Evolutionary conservation across 2,329 filamentous ascomycete genomes (phyloP), one percentile per base, ranked within the genome.

Genomic region (Ascochyta fabae): DNA sequence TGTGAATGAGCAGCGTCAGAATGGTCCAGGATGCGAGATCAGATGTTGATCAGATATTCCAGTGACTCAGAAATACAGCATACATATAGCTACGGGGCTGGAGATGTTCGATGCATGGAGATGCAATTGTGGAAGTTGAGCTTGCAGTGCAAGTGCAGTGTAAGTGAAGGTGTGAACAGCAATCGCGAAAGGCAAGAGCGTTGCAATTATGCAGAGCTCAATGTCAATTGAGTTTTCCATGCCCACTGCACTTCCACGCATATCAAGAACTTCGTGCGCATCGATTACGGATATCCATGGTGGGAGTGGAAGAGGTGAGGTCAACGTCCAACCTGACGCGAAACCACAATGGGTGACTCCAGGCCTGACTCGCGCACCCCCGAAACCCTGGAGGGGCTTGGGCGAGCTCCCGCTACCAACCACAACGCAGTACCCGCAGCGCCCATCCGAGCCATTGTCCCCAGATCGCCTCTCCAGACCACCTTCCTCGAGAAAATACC

Each of bases 281-380:
- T 50, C n/a, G 4, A 24, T 27, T 16, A 8, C 12, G 26, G 24
- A 4, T 6, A 10, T 49, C 43, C 42, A 24, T 26, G n/a, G 24
- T 47, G 53, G 33, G 36, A 27, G 31, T 46, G 35, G 36, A 29
- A 41, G 35, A 57, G 42, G 48, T 47, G 59, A 60, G 48, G 53
- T 60, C 49, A 33, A 31, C 45, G 29, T 31, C 19, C n/a, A 15
- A 4, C 19, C 27, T 34, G 49, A 57, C 48, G 48, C 56, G 52
- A 53, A 44, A 48, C 47, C 47, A 48, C 33, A 31, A 65, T 65
- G 63, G 53, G 58, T 53, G 38, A 54, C 33, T 48, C 45, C 41
- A 22, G 23, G 35, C 60, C 58, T 67, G 66, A 68, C 65, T 69
- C 66, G 66, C 54, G 63, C 43, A 48, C 35, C 47, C 49, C 56